Base-by-base conservation (phyloP, 2,329 filamentous ascomycete genomes). In the Hymenoscyphus fructigenus region DNA sequence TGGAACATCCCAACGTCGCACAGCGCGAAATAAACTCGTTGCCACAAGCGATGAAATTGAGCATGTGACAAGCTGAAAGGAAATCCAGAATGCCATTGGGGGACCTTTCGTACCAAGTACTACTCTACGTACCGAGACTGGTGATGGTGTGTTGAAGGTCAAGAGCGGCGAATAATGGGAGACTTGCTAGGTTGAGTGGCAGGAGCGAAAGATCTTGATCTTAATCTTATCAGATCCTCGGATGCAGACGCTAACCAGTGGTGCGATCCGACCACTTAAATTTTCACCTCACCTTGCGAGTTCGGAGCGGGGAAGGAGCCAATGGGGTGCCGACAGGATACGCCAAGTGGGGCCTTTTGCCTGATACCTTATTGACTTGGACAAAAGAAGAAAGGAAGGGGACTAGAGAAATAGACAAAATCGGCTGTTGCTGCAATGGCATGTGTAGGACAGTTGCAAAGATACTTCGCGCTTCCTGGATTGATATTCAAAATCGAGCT, bases 261-360 rank as follows among this genome's bases (percentile, higher is more conserved):
- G 17, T 47, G n/a, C n/a, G 9, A 23, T 23, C 20, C n/a, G 7
- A 50, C 44, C 44, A 50, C n/a, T 50, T 50, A 50, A 23, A 50
- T 26, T 50, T 50, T 50, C 44, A 50, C n/a, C 44, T 23, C n/a
- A 10, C 7, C 10, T 50, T 50, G 44, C 44, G 44, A 50, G 1
- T 17, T 59, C 61, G 66, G 64, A 60, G 15, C 62, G 67, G 67
- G 50, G 14, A 38, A 68, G 66, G n/a, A 50, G 20, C 44, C 44
- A 50, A 50, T 50, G 44, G 9, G 20, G 26, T 20, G n/a, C 9
- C 10, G n/a, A 4, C 7, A 23, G 10, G 20, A 23, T 23, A 5
- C 34, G 34, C 10, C 34, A 36, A 36, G 34, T 36, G 34, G 34
- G 34, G 34, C 34, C n/a, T n/a, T n/a, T n/a, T n/a, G n/a, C n/a